Conservation (phyloP, 78 protist genomes). For the Paulinella micropora region DNA sequence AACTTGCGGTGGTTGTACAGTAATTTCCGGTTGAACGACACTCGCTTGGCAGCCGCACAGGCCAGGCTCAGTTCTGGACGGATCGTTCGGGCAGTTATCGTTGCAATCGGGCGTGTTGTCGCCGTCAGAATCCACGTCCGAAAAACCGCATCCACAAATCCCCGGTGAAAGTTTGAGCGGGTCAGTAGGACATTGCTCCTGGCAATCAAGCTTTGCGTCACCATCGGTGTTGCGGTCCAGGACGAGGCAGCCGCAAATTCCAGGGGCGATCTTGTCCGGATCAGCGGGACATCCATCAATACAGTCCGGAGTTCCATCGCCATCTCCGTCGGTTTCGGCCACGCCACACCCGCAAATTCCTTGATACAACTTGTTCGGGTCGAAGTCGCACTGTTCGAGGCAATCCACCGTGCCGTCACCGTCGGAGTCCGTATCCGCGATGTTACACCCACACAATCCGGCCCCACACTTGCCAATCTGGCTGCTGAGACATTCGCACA, state of each 20-base stretch:
- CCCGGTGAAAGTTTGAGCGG: not conserved
- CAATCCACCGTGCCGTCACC: no score
- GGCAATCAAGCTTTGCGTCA: no score
- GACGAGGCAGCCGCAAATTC: not conserved
- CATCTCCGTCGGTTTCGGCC: not conserved
- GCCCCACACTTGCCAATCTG: no score
- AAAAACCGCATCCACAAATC: not conserved
- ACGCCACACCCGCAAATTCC: not conserved
- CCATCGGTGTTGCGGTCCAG: no score
- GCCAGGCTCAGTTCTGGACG: not conserved
- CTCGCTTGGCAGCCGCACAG: not conserved
- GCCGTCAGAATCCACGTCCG: not conserved
- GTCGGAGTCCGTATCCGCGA: no score
- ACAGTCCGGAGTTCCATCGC: not conserved
- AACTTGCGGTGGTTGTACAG: no score
- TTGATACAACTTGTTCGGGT: not conserved
- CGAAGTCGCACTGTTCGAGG: no score
- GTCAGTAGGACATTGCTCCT: not conserved
- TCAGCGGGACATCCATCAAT: not conserved
- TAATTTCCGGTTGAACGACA: no score
- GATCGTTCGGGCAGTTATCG: not conserved
- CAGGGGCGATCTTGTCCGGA: not conserved
- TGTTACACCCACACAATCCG: no score
- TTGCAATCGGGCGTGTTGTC: not conserved
- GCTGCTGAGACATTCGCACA: no score